These are phyloP conservation scores for Teunomyces aglyptinius DNA, from an alignment of 805 yeast genomes.

Conservation along the genomic window DNA sequence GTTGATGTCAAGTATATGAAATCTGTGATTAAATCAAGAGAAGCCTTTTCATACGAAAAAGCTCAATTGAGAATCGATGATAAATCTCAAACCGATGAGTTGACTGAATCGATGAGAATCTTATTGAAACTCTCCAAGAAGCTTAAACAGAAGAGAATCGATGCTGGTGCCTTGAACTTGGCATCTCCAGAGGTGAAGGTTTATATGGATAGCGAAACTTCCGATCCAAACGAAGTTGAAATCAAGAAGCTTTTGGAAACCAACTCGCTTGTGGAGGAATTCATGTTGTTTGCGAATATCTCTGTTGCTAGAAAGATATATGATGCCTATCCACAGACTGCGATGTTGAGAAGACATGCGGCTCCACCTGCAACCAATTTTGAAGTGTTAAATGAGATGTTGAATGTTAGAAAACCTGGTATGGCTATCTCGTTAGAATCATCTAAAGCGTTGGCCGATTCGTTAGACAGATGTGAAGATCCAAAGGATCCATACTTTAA, in stretches of 20 bases:
- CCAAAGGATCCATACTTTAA: constrained; percentile 85
- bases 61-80: constrained; percentile 95
- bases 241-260: constrained; percentile 85
- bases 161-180: constrained; percentile 93
- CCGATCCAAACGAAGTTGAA: constrained; percentile 95
- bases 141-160: constrained; percentile 79
- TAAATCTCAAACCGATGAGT: constrained; percentile 65
- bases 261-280: constrained; percentile 95
- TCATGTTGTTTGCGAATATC: constrained; percentile 95
- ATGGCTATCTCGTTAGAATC: constrained; percentile 76
- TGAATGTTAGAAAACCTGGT: constrained; percentile 69
- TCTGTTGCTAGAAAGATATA: constrained; percentile 92
- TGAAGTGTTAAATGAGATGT: constrained; percentile 84
- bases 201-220: constrained; percentile 93
- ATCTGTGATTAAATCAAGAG: constrained; percentile 85
- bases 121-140: constrained; percentile 76
- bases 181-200: constrained; percentile 99
- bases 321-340: constrained; percentile 94
- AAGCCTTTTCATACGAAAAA: constrained; percentile 90
- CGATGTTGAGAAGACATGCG: constrained; percentile 96
- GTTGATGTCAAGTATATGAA: constrained; percentile 77
- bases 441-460: constrained; percentile 89
- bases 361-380: constrained; percentile 96
- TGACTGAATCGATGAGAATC: constrained; percentile 86
- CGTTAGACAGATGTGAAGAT: constrained; percentile 85